Evolutionary conservation across 2,329 filamentous ascomycete species (phyloP), one percentile per base, ranked within the genome.

Genomic region (Pseudocercospora pini-densiflorae): DNA sequence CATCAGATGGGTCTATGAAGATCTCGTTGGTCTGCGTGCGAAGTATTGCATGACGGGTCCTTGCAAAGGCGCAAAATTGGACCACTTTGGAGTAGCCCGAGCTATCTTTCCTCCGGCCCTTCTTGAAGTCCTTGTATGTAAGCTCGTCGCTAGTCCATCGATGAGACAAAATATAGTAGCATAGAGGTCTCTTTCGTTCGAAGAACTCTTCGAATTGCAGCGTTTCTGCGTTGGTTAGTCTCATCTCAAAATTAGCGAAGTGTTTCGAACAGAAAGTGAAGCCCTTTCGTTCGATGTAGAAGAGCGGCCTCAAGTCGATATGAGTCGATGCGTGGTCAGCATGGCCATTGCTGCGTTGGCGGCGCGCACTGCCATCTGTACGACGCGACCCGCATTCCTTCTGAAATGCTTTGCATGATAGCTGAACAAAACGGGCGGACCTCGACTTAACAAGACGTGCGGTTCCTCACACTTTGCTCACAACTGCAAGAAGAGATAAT

Each of bases 101-200:
- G 33, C 55, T 47, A 5, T 21, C 12, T n/a, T 16, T 36, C 27
- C 58, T 21, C 1, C 24, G 19, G 27, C 24, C 24, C 23, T 60
- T 60, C 31, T 9, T 29, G 21, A 65, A 47, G 16, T 68, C 66
- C 36, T 59, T 33, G 24, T 61, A 64, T 14, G 45, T 66, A 27
- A 57, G 31, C 43, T 68, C 66, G 16, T 58, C 61, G 10, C 57
- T 21, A 8, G 57, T 5, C 66, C 66, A 68, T 31, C 64, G 45
- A 31, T 68, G 66, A 9, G 66, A 68, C 14, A 59, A 29, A 31
- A 68, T 68, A 21, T 61, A 60, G 24, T 68, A 68, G n/a, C 36
- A 21, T 16, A 54, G 66, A 5, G 49, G 27, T 27, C 14, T 31
- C 1, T 61, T 9, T 31, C 21, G 16, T 5, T 33, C 45, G 19